Conservation (phyloP, 2,329 filamentous ascomycete species). For the Zalaria sp. region DNA sequence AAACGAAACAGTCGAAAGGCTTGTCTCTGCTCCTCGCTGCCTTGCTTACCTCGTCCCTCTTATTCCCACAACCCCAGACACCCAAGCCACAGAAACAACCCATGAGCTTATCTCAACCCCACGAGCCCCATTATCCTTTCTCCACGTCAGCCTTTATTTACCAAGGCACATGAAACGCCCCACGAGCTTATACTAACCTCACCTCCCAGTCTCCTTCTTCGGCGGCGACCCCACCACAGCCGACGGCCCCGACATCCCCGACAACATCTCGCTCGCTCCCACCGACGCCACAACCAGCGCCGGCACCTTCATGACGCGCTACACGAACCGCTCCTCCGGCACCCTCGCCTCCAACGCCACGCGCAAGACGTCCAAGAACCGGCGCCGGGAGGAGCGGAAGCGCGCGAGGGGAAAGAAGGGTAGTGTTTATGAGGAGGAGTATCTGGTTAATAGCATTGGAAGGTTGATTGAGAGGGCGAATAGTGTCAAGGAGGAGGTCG, state of each 20-base stretch:
- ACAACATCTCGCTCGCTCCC: conserved; percentile 83
- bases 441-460: conserved; percentile 76
- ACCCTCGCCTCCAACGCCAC: conserved; percentile 61
- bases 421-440: conserved; percentile 95
- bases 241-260: conserved; percentile 58
- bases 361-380: conserved; percentile 75
- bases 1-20: too few species aligned
- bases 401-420: conserved; percentile 88
- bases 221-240: conserved; percentile 39
- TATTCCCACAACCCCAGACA: too few species aligned
- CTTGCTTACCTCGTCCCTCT: too few species aligned
- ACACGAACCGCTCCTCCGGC: conserved; percentile 60
- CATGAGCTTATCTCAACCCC: too few species aligned
- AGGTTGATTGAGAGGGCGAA: conserved; percentile 75
- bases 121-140: too few species aligned
- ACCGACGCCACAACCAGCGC: conserved; percentile 65
- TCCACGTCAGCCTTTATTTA: too few species aligned
- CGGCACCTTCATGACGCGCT: conserved; percentile 77
- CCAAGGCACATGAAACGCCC: too few species aligned
- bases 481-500: conserved; percentile 55
- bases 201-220: conserved; percentile 54
- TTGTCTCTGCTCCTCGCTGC: too few species aligned
- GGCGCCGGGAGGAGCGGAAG: conserved; percentile 84
- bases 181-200: too few species aligned
- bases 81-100: too few species aligned